These are phyloP conservation scores for Trichoderma sp. DNA, from an alignment of 2,329 filamentous ascomycete genomes.

Conservation along the genomic window DNA sequence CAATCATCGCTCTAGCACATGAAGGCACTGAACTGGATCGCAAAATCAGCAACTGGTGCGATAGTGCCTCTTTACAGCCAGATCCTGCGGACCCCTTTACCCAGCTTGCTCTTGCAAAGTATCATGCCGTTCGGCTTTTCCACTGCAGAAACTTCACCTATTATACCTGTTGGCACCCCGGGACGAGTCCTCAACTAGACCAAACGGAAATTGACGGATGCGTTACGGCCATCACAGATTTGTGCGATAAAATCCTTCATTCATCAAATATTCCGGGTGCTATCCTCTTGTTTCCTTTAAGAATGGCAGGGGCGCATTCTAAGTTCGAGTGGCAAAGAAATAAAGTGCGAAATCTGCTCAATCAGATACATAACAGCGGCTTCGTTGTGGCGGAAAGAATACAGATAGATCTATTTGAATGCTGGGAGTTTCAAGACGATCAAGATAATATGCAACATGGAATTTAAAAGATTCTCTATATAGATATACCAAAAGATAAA, in stretches of 20 bases:
- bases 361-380: conserved; percentile 22
- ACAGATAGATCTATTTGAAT: conserved; percentile 23
- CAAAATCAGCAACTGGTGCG: not conserved
- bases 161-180: conserved; percentile 24
- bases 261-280: conserved; percentile 23
- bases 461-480: not conserved
- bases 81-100: not conserved
- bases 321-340: not conserved
- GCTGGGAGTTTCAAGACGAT: conserved; percentile 22
- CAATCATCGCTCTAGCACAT: conserved; percentile 4
- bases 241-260: conserved; percentile 2
- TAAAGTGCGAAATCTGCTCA: conserved; percentile 4
- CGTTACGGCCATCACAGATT: not conserved
- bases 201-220: not conserved
- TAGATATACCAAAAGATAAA: not conserved
- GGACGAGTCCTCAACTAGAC: conserved; percentile 16
- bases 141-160: conserved; percentile 27
- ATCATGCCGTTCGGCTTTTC: conserved; percentile 24
- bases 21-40: conserved; percentile 20
- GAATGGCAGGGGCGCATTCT: conserved; percentile 25
- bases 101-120: conserved; percentile 20
- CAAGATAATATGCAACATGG: not conserved
- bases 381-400: conserved; percentile 28
- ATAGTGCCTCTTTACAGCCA: not conserved
- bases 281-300: conserved; percentile 26